Evolutionary conservation across 495 filamentous ascomycete species (phyloP).

Genomic region (Polyplosphaeria fusca): DNA sequence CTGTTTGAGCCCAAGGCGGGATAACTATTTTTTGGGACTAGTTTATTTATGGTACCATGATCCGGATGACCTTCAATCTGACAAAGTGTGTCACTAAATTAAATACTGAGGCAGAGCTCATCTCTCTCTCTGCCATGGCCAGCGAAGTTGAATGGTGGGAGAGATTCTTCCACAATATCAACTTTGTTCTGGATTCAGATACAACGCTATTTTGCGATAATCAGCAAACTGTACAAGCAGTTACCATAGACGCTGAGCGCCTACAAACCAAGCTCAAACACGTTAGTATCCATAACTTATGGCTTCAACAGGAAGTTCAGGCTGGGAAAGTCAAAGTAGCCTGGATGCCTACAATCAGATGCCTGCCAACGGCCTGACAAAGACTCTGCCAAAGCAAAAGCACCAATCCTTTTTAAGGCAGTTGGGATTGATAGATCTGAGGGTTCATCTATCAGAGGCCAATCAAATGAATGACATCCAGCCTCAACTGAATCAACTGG

Average conservation of each 20-base stretch:
- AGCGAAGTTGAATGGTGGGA: slow-evolving; percentile 18
- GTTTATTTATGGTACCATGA: slow-evolving; percentile 29
- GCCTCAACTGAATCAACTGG: too few relatives aligned
- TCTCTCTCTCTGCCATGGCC: too few relatives aligned
- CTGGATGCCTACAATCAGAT: too few relatives aligned
- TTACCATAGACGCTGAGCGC: neutral
- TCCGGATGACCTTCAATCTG: slow-evolving; percentile 32
- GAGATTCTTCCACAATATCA: slow-evolving; percentile 12
- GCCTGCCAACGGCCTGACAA: too few relatives aligned
- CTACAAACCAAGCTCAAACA: slow-evolving; percentile 25
- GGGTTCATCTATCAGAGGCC: too few relatives aligned
- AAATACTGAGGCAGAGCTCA: slow-evolving; percentile 35
- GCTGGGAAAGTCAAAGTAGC: neutral
- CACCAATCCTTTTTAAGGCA: too few relatives aligned
- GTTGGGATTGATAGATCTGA: too few relatives aligned
- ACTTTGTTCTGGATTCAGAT: slow-evolving; percentile 2
- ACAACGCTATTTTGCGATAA: slow-evolving; percentile 13
- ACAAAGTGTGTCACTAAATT: slow-evolving; percentile 35
- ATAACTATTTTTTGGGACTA: slow-evolving; percentile 34
- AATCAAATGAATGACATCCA: too few relatives aligned
- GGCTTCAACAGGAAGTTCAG: slow-evolving; percentile 18
- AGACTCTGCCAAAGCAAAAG: too few relatives aligned
- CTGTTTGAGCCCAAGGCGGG: slow-evolving; percentile 6
- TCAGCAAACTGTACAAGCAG: slow-evolving; percentile 12
- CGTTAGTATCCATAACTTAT: slow-evolving; percentile 19